Conservation (phyloP, 495 filamentous ascomycete genomes). For the Penicillium simplicissimum region DNA sequence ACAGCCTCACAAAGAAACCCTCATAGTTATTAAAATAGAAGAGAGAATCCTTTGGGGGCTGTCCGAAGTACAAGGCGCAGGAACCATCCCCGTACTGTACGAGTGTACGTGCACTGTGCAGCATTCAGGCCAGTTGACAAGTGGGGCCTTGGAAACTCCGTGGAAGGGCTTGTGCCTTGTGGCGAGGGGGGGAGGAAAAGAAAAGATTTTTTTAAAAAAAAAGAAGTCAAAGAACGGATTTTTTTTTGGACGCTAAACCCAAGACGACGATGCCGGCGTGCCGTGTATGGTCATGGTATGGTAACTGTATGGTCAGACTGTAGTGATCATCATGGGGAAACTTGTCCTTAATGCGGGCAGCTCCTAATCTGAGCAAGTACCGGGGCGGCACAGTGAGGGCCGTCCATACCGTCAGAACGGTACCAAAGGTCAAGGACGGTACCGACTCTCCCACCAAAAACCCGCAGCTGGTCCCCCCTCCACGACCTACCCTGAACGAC, state of each 20-base stretch:
- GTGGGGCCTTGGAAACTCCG: slow-evolving; percentile 19
- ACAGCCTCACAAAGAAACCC: neutral
- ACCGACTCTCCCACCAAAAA: slow-evolving; percentile 6
- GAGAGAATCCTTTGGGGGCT: neutral
- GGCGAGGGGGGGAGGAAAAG: neutral
- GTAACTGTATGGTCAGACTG: slow-evolving; percentile 14
- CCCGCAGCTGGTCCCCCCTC: neutral
- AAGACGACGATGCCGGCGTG: slow-evolving; percentile 28
- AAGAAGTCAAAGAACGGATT: slow-evolving; percentile 2
- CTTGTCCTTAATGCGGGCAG: neutral
- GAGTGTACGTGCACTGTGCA: no score
- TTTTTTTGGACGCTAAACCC: slow-evolving; percentile 19
- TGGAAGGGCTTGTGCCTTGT: slow-evolving; percentile 13
- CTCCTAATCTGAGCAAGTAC: neutral
- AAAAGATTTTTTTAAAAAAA: slow-evolving; percentile 4
- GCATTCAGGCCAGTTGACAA: neutral
- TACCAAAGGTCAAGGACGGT: slow-evolving; percentile 1
- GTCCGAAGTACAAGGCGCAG: slow-evolving; percentile 17
- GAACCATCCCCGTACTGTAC: slow-evolving; percentile 21
- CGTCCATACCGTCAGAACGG: slow-evolving; percentile 1
- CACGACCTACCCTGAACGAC: slow-evolving; percentile 12
- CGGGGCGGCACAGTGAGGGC: neutral
- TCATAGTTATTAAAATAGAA: neutral
- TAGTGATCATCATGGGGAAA: neutral
- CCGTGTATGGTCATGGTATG: slow-evolving; percentile 28